These are phyloP conservation scores for Selenicereus undatus DNA, from an alignment of 148 eudicot genomes.

Conservation along the genomic window DNA sequence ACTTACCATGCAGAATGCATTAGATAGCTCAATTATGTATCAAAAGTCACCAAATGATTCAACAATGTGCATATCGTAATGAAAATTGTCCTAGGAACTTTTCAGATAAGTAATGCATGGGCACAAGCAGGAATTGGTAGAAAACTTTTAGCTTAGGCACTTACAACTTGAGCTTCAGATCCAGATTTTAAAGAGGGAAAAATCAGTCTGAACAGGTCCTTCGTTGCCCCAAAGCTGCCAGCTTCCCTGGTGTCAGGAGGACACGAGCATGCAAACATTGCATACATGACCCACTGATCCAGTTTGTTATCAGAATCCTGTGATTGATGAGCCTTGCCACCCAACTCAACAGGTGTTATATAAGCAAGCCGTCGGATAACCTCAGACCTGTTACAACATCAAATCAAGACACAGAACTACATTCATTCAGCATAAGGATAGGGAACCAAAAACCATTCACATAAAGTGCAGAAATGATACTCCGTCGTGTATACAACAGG, in stretches of 20 bases:
- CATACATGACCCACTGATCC: constrained; percentile 99
- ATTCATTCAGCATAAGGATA: not conserved
- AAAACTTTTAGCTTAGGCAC: constrained; percentile 26
- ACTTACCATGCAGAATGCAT: not conserved
- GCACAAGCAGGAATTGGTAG: constrained; percentile 1
- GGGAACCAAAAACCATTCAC: not conserved
- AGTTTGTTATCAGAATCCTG: constrained; percentile 88
- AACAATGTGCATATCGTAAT: not conserved
- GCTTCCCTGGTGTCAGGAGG: constrained; percentile 78
- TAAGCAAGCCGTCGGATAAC: constrained; percentile 89
- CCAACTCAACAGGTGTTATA: constrained; percentile 88
- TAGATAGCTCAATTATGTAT: not conserved
- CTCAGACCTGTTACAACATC: constrained; percentile 58
- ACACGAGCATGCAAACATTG: constrained; percentile 97
- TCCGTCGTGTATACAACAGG: not conserved
- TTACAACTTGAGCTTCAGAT: constrained; percentile 89
- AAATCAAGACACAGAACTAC: not conserved
- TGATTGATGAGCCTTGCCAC: constrained; percentile 87
- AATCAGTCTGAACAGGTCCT: constrained; percentile 82
- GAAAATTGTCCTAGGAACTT: not conserved
- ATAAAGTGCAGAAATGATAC: not conserved
- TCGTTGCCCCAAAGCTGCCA: constrained; percentile 67
- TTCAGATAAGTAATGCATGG: not conserved
- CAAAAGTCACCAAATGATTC: not conserved
- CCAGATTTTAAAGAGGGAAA: constrained; percentile 93